A percentile compares a stretch with the other conserved stretches of the same genome.
Evolutionary conservation across 441 rosid species (phyloP).

Genomic region (Cnidoscolus chayamansa): DNA sequence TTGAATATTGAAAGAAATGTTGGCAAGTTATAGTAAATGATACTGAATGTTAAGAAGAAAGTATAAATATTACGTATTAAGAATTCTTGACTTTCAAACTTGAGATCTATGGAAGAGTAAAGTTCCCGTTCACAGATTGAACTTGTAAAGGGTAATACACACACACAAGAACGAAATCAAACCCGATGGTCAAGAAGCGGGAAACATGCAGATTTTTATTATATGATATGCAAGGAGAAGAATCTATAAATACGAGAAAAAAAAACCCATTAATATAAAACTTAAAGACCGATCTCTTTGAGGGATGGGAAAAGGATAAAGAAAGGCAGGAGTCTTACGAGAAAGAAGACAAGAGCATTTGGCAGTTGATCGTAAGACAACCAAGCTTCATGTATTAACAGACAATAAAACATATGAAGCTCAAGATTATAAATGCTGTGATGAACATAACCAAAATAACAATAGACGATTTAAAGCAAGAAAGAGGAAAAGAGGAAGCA

Average conservation of each 20-base stretch:
- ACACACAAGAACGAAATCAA: slow-evolving; percentile 7
- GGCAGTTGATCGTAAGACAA: neutral
- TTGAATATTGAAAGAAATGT: neutral
- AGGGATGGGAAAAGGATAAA: neutral
- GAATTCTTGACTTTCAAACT: neutral
- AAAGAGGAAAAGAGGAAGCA: no score
- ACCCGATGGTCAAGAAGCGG: neutral
- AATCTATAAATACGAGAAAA: neutral
- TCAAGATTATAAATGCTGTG: slow-evolving; percentile 23
- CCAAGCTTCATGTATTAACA: neutral
- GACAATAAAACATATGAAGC: slow-evolving; percentile 13
- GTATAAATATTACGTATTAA: slow-evolving; percentile 1
- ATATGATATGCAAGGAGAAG: neutral
- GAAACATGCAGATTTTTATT: neutral
- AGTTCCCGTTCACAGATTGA: neutral
- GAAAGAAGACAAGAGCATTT: slow-evolving; percentile 19
- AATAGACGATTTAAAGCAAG: neutral
- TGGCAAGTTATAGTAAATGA: neutral
- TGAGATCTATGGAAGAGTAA: slow-evolving; percentile 1
- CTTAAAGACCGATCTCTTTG: neutral
- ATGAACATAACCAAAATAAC: slow-evolving; percentile 18
- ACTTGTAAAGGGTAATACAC: neutral
- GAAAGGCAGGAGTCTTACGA: slow-evolving; percentile 12
- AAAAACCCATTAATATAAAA: neutral
- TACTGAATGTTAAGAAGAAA: neutral